phyloP scores from a whole-genome alignment of 805 yeast species.

The Kodamaea lidongshanica region DNA sequence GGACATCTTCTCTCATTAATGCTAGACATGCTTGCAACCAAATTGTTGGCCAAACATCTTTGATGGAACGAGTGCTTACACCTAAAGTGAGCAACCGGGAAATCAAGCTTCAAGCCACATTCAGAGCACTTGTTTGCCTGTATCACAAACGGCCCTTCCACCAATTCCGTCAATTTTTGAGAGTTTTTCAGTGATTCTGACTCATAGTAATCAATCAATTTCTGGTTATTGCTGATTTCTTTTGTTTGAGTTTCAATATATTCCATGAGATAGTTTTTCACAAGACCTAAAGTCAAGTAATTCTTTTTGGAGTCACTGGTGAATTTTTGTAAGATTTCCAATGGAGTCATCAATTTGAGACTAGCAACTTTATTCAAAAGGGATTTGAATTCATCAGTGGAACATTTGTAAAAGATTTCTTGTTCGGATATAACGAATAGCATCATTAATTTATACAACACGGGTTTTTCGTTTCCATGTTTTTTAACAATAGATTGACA shows the following conservation, averaged over 20 bases:
- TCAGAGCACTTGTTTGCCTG: slow-evolving; percentile 60
- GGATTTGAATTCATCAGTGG: slow-evolving; percentile 41
- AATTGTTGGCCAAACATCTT: slow-evolving; percentile 58
- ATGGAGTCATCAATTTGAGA: slow-evolving; percentile 55
- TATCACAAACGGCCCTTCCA: slow-evolving; percentile 42
- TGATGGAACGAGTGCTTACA: slow-evolving; percentile 87
- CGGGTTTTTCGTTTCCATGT: slow-evolving; percentile 58
- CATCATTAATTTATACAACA: slow-evolving; percentile 60
- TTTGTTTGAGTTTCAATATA: slow-evolving; percentile 52
- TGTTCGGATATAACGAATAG: slow-evolving; percentile 55
- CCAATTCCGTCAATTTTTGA: slow-evolving; percentile 46
- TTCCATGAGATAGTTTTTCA: slow-evolving; percentile 62
- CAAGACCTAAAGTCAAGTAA: slow-evolving; percentile 62
- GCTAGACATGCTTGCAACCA: slow-evolving; percentile 9
- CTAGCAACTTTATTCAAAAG: slow-evolving; percentile 50
- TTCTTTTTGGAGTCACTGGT: slow-evolving; percentile 41
- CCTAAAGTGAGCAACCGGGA: slow-evolving; percentile 77
- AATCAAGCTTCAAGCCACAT: slow-evolving; percentile 60
- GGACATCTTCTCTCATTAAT: slow-evolving; percentile 51
- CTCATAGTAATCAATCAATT: slow-evolving; percentile 61
- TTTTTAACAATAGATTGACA: slow-evolving; percentile 53
- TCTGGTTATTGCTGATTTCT: slow-evolving; percentile 64
- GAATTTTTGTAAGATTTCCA: slow-evolving; percentile 70
- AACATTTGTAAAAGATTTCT: slow-evolving; percentile 44
- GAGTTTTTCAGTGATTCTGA: slow-evolving; percentile 55